Evolutionary conservation across 2,329 filamentous ascomycete genomes (phyloP).

Genomic region (Albifimbria verrucaria): DNA sequence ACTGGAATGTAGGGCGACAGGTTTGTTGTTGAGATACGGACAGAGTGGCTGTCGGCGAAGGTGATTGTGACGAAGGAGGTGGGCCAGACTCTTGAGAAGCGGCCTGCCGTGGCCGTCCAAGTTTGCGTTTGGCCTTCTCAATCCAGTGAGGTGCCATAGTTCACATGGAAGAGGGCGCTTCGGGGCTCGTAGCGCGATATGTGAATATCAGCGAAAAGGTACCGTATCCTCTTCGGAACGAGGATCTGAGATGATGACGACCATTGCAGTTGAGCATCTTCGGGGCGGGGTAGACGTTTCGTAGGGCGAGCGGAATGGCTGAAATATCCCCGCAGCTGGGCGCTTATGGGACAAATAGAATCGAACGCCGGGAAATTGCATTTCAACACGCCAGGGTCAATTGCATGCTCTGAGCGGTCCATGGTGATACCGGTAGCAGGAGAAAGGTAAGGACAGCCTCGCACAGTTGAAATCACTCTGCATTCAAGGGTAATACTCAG

Average conservation of each 20-base stretch:
- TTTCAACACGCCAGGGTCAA: neutral
- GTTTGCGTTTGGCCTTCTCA: neutral
- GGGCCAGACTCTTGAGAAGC: neutral
- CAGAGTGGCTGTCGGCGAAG: neutral
- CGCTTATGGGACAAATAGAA: neutral
- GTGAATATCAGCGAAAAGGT: neutral
- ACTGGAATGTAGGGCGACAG: neutral
- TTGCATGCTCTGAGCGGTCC: neutral
- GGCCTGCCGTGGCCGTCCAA: neutral
- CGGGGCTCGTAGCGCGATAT: neutral
- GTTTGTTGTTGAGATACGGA: constrained; percentile 1
- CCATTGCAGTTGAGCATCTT: neutral
- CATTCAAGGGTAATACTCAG: neutral
- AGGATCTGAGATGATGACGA: neutral
- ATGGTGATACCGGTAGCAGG: neutral
- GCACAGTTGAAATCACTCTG: neutral
- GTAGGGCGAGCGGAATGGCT: neutral
- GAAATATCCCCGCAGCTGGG: neutral
- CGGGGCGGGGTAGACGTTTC: neutral
- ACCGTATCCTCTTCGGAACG: neutral
- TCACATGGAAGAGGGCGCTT: neutral
- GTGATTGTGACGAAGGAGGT: neutral
- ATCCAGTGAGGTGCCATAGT: neutral
- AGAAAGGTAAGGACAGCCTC: neutral
- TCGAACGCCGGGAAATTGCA: neutral